Percentiles rank a stretch among this genome's conserved stretches.
phyloP scores from a whole-genome alignment of 768 basidiomycete species.

The Strobilomyces confusus region DNA sequence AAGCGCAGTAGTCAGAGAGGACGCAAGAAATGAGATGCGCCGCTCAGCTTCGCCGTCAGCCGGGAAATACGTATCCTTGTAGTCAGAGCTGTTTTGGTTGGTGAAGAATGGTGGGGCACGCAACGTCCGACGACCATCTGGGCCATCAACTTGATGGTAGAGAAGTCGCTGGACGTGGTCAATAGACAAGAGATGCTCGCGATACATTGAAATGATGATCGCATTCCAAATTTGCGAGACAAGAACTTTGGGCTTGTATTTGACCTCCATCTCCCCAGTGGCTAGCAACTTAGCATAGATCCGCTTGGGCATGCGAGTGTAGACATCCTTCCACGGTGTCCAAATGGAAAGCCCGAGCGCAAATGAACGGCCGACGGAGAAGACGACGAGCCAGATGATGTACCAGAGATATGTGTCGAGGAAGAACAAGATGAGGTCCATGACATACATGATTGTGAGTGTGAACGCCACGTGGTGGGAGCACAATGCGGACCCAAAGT shows the following conservation, averaged over 20 bases:
- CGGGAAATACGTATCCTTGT: conserved; percentile 88
- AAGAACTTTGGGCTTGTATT: conserved; percentile 99
- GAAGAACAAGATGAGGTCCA: conserved; percentile 98
- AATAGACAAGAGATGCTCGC: conserved; percentile 95
- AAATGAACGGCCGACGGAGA: conserved; percentile 88
- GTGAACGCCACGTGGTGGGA: conserved; percentile 92
- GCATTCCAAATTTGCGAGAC: conserved; percentile 99
- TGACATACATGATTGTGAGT: conserved; percentile 96
- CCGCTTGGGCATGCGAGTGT: conserved; percentile 91
- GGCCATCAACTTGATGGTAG: conserved; percentile 93
- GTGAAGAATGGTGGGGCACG: conserved; percentile 99
- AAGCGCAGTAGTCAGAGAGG: conserved; percentile 91
- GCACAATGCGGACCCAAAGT: conserved; percentile 79
- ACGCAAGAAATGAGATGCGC: conserved; percentile 97
- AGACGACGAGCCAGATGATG: conserved; percentile 97
- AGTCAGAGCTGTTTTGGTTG: conserved; percentile 70
- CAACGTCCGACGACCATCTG: conserved; percentile 85
- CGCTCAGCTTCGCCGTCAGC: conserved; percentile 92
- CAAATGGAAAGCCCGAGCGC: conserved; percentile 93
- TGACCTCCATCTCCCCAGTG: conserved; percentile 97
- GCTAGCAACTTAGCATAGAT: conserved; percentile 97
- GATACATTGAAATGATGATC: conserved; percentile 99
- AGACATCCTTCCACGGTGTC: conserved; percentile 99
- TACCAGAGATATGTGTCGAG: conserved; percentile 99
- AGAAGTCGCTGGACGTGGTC: conserved; percentile 96